phyloP scores from a whole-genome alignment of 1,284 basidiomycete genomes.

The Cutaneotrichosporon sp. region DNA sequence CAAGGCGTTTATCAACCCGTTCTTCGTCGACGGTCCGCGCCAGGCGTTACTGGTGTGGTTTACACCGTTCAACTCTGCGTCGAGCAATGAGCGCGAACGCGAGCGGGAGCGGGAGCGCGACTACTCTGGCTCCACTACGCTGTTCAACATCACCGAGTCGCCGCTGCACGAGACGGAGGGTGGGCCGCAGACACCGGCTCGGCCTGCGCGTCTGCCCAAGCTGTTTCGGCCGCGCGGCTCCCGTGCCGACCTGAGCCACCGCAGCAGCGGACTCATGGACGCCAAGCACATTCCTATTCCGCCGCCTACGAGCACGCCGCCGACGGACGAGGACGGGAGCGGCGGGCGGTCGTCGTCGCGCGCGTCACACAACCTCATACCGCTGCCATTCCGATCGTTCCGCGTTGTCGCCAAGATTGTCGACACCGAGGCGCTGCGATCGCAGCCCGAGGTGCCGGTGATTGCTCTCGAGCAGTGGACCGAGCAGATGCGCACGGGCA shows the following conservation, averaged over 20 bases:
- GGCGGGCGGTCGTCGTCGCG: not conserved
- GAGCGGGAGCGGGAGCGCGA: not conserved
- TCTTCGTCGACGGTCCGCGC: constrained; percentile 25
- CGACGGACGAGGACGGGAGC: constrained; percentile 3
- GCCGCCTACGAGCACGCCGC: constrained; percentile 11
- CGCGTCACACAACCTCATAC: constrained; percentile 21
- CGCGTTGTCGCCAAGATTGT: constrained; percentile 45
- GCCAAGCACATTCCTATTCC: constrained; percentile 8
- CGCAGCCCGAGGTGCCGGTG: constrained; percentile 23
- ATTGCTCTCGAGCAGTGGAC: constrained; percentile 23
- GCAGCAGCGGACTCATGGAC: not conserved
- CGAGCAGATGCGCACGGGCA: constrained; percentile 20
- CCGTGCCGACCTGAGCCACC: not conserved
- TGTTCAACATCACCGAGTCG: constrained; percentile 18
- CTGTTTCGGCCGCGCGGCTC: constrained; percentile 34
- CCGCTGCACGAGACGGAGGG: constrained; percentile 14
- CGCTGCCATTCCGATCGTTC: constrained; percentile 44
- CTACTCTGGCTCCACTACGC: constrained; percentile 6
- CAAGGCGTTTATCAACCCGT: constrained; percentile 20
- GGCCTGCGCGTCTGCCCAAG: constrained; percentile 39
- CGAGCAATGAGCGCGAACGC: not conserved
- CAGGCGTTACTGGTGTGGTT: constrained; percentile 45
- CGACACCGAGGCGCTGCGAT: constrained; percentile 35
- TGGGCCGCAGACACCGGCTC: constrained; percentile 5
- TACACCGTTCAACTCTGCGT: constrained; percentile 42